These are phyloP conservation scores for Colletotrichum sublineola DNA, from an alignment of 2,329 filamentous ascomycete genomes.

Conservation along the genomic window DNA sequence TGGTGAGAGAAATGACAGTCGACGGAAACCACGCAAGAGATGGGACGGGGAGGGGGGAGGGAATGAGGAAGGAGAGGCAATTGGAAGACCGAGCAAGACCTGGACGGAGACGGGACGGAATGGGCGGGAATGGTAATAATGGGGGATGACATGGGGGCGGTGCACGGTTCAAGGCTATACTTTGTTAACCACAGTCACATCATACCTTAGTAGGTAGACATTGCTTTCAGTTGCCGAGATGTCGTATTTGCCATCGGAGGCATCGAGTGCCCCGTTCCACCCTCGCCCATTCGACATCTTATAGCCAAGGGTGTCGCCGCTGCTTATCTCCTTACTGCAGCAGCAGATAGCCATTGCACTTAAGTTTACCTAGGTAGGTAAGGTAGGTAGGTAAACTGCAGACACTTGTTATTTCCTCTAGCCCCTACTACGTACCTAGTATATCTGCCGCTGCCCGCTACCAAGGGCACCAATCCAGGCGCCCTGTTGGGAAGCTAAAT, in stretches of 20 bases:
- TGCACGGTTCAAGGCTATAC: conserved; percentile 32
- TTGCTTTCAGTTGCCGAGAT: background rate
- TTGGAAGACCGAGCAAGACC: conserved; percentile 18
- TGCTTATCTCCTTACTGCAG: background rate
- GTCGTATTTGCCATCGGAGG: conserved; percentile 3
- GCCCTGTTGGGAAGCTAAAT: conserved; percentile 16
- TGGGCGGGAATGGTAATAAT: conserved; percentile 31
- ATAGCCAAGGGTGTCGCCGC: background rate
- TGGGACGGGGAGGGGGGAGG: conserved; percentile 23
- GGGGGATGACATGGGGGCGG: conserved; percentile 12
- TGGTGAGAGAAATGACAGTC: background rate
- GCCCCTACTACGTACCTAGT: conserved; percentile 1
- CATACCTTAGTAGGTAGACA: background rate
- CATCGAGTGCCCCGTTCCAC: background rate
- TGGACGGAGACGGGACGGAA: conserved; percentile 28
- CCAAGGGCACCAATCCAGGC: conserved; percentile 30
- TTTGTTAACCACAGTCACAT: conserved; percentile 11
- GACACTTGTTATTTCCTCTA: conserved; percentile 7
- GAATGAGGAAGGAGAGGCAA: conserved; percentile 22
- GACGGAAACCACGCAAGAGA: conserved; percentile 5
- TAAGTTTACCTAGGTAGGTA: background rate
- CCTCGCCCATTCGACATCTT: background rate
- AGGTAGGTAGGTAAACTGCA: background rate
- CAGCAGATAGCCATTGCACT: background rate
- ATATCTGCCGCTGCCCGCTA: conserved; percentile 35